Base-by-base conservation (phyloP, 768 basidiomycete genomes). In the Trametes maxima region DNA sequence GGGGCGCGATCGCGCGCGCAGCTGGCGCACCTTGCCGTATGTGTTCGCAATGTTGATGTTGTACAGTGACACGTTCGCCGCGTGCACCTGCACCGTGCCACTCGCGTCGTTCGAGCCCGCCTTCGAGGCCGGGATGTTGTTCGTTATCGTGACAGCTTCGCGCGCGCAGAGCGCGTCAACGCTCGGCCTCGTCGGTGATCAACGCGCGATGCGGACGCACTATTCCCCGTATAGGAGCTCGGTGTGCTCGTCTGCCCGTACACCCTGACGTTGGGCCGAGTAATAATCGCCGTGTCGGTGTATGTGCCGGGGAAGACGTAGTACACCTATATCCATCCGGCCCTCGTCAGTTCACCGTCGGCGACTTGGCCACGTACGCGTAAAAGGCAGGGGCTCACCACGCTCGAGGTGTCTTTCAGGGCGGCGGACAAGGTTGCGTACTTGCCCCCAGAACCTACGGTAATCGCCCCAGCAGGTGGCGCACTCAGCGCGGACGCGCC, bases 31-130 rank as follows among this genome's bases (percentile, higher is more conserved):
- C 52, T 67, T 60, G 1, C 66, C 68, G 49, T 65, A 69, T 16
- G 69, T 70, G 54, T 70, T 68, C 19, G 64, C 64, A 53, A 70
- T 68, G 55, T 70, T 67, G 24, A 70, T 25, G 48, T 68, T 68
- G 57, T 68, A 70, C 51, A 70, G 43, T 8, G 67, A 62, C 22
- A 70, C 69, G 52, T 64, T 64, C 35, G 62, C 52, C 19, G 64
- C 65, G 49, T 67, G 65, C 13, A 70, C 64, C 54, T 61, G 62
- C 13, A 70, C 61, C n/a, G 69, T 68, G 25, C 69, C 69, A 44
- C 67, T 70, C 14, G 62, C 59, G 45, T 70, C 69, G 58, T 70
- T 67, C 11, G 67, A 67, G 16, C 65, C 67, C 24, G 69, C 67
- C n/a, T 47, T 36, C n/a, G 67, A 63, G 5, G 72, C 71, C 8